Percentiles rank a stretch among this genome's conserved stretches.
Conservation (phyloP, 768 basidiomycete genomes). For the Kwoniella botswanensis region DNA sequence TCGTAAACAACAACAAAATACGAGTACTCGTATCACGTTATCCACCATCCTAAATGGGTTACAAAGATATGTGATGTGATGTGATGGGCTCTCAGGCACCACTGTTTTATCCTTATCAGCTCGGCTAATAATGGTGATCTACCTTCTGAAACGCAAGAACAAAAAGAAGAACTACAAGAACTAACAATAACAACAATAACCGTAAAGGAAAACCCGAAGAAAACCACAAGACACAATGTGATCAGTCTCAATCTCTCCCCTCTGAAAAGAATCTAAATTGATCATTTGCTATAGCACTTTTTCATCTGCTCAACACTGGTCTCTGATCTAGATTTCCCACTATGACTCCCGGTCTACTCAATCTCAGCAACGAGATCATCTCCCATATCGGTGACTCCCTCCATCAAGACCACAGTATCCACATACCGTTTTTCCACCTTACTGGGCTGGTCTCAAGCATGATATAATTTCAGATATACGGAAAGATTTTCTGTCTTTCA, state of each 20-base stretch:
- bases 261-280: no score
- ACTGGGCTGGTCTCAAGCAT: not conserved
- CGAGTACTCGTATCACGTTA: no score
- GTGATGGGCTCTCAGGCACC: no score
- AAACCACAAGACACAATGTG: no score
- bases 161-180: not conserved
- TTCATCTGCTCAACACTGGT: no score
- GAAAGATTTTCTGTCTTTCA: not conserved
- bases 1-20: no score
- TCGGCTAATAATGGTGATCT: not conserved
- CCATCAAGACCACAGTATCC: not conserved
- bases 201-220: no score
- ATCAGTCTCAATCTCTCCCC: no score
- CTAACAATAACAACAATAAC: no score
- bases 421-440: conserved; percentile 3
- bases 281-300: no score
- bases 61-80: no score
- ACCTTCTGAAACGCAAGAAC: not conserved
- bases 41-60: no score
- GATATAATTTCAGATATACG: not conserved
- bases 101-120: not conserved
- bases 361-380: conserved; percentile 9
- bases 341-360: not conserved
- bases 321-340: not conserved
- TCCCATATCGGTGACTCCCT: not conserved